Evolutionary conservation across 164 flowering plant genomes (phyloP), one percentile per base, ranked within the genome.

Genomic region (Magnolia officinalis): DNA sequence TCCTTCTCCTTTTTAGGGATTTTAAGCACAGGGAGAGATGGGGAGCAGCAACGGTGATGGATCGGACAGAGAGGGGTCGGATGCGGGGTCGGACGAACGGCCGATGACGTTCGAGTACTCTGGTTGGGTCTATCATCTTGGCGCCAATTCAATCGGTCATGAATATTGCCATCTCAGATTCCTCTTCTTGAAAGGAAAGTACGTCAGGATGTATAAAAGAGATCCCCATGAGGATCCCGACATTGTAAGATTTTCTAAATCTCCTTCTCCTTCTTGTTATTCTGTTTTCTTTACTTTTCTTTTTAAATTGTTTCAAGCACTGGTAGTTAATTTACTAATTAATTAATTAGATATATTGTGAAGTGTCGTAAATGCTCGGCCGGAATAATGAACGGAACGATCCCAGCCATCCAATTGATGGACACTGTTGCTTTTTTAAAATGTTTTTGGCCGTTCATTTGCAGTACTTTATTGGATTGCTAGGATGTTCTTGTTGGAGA

Each of bases 91-190:
- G 61, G 61, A 55, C 4, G 61, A 55, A 55, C 13, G 61, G 61
- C 61, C 61, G 61, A 11, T 16, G 13, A 2, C 61, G 16, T 2
- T 83, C 24, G 91, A 91, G 84, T 95, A 83, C 77, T 91, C 76
- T 61, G 99, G 99, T 0, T 93, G 95, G 94, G 95, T 96, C 7
- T 92, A 89, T 78, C 98, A 93, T 82, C 19, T 92, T 70, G 96
- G 98, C 0, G 83, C 84, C n/a, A 93, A 92, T 72, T 85, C 90
- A 13, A 89, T 93, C 61, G 99, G 98, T 4, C 97, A 84, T 50
- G 92, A 91, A 72, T 96, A 82, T 78, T 96, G 99, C 77, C 92
- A 93, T 73, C 91, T 92, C 4, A 85, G 98, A 0, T 96, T 88
- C 71, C 83, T 96, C 63, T 85, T 73, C 71, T 79, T 93, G 16